Evolutionary conservation across 352 stramenopile genomes (phyloP), one percentile per base, ranked within the genome.

Genomic region (Blastocystis sp.): DNA sequence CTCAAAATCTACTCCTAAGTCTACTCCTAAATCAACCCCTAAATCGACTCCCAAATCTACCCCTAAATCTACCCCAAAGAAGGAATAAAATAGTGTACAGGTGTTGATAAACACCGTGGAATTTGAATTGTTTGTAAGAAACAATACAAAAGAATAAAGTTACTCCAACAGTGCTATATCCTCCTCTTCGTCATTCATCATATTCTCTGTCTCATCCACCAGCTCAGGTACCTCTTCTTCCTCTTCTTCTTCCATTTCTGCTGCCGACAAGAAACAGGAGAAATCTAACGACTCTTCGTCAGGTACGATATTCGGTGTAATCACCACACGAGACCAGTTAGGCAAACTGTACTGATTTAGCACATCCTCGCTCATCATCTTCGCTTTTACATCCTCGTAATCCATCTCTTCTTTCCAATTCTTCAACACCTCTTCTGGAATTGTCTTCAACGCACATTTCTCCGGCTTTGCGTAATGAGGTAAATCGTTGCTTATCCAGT

Each of bases 81-180:
- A 66, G 50, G 50, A 6, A 30, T 66, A 43, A 68, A 47, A 30
- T 24, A 5, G 53, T 62, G 59, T 85, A 26, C 73, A 85, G 73
- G 73, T 85, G 73, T 85, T 85, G 13, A 41, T 85, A 24, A 85
- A 85, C 54, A 85, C 73, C 73, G 43, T 18, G 41, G 13, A 26
- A 20, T 20, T 50, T 85, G 50, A 3, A 39, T 11, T 85, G 50
- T 85, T 85, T 85, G 50, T 85, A 20, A 56, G 7, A 75, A 54
- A 53, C n/a, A 54, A 34, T 16, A 30, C 18, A 37, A 37, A 78
- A 3, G 66, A 78, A 13, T 34, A 34, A 34, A 34, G 30, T 55
- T 55, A 78, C 50, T 78, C 66, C 66, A 78, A 45, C 50, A 78
- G 30, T 16, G 66, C 66, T 39, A 45, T 45, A 26, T 78, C 66